Percentiles rank a stretch among this genome's conserved stretches.
These are phyloP conservation scores for Helotiales sp. DNA, from an alignment of 2,329 filamentous ascomycete species.

Conservation along the genomic window DNA sequence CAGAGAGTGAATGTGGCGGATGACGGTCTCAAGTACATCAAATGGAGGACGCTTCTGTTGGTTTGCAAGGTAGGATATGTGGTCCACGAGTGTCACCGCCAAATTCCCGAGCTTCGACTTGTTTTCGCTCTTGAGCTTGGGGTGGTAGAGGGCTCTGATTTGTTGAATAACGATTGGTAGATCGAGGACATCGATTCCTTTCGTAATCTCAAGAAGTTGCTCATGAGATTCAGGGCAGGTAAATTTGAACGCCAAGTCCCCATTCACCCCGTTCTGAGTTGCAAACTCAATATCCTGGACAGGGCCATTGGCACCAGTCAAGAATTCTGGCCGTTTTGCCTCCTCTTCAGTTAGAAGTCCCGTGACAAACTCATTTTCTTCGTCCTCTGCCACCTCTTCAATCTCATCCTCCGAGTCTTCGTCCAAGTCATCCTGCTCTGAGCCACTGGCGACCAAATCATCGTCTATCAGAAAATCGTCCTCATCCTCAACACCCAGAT, in stretches of 20 bases:
- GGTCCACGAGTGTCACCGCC: constrained; percentile 67
- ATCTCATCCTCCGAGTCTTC: constrained; percentile 54
- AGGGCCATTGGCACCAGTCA: constrained; percentile 50
- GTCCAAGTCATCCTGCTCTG: constrained; percentile 64
- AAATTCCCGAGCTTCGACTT: constrained; percentile 80
- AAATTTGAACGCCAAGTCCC: constrained; percentile 80
- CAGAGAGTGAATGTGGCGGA: constrained; percentile 91
- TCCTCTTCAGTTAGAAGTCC: constrained; percentile 67
- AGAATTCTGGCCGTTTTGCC: constrained; percentile 57
- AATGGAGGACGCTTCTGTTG: constrained; percentile 59
- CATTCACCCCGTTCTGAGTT: constrained; percentile 45
- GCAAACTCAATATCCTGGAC: constrained; percentile 49
- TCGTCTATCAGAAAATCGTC: constrained; percentile 93
- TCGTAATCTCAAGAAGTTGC: constrained; percentile 71
- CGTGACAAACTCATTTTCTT: constrained; percentile 75
- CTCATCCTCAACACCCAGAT: constrained; percentile 84
- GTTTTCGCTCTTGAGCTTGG: constrained; percentile 82
- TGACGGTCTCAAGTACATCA: constrained; percentile 74
- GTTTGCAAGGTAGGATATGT: constrained; percentile 57
- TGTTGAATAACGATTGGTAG: constrained; percentile 82
- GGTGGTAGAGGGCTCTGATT: constrained; percentile 90
- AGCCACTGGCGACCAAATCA: constrained; percentile 82
- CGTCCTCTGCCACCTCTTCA: constrained; percentile 49
- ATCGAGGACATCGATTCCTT: constrained; percentile 65
- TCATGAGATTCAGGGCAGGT: constrained; percentile 79